A percentile compares a stretch with the other conserved stretches of the same genome.
Evolutionary conservation across 1,139 yeast genomes (phyloP).

Genomic region (Taphrina wiesneri): DNA sequence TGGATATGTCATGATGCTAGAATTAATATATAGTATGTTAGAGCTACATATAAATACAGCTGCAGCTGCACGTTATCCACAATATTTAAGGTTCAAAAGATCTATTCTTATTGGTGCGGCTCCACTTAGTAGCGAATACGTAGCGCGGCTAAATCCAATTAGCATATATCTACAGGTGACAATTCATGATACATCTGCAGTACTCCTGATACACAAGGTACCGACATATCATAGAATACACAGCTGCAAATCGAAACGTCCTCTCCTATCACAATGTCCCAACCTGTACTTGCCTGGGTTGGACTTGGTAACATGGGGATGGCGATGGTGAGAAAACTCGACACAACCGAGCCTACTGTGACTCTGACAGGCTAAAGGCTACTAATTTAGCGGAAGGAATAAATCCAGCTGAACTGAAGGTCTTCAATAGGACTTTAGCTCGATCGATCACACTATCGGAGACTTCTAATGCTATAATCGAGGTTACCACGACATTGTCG

Average conservation of each 20-base stretch:
- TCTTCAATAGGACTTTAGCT: conserved; percentile 38
- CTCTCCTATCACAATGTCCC: neutral
- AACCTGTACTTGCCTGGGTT: conserved; percentile 17
- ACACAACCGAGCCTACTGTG: neutral
- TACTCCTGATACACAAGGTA: no score
- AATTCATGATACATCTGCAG: no score
- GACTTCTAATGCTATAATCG: conserved; percentile 29
- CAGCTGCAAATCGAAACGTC: no score
- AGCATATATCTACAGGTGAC: no score
- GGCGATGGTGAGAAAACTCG: conserved; percentile 37
- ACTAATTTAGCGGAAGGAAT: conserved; percentile 37
- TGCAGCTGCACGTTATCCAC: no score
- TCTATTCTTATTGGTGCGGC: neutral
- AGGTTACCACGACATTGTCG: conserved; percentile 32
- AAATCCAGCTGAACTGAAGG: conserved; percentile 36
- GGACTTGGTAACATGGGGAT: conserved; percentile 32
- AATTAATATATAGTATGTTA: no score
- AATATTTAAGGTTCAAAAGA: neutral
- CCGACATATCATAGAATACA: no score
- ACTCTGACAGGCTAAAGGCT: neutral
- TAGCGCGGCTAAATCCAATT: no score
- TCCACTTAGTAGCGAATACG: no score
- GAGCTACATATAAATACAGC: neutral
- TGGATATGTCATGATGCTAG: neutral
- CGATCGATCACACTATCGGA: conserved; percentile 36